Conservation (phyloP, 257 asterid species). For the Solanum medicagineum region DNA sequence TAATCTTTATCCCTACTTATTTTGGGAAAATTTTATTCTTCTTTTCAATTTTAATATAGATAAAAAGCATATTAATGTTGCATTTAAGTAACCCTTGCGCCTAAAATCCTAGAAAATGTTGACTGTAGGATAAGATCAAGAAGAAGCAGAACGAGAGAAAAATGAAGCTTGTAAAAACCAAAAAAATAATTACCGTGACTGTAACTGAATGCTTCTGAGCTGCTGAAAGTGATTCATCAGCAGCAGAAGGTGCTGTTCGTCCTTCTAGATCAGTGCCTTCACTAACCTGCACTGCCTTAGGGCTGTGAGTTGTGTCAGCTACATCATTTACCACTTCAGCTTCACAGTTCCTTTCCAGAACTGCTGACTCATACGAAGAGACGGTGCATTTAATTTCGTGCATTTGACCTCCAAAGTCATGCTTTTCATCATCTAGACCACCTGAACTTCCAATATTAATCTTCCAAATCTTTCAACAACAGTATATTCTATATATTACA, state of each 20-base stretch:
- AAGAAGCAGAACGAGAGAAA: background rate
- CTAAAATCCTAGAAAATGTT: background rate
- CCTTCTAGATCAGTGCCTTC: conserved; percentile 13
- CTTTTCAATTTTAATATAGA: background rate
- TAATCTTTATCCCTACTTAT: background rate
- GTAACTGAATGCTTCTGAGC: conserved; percentile 9
- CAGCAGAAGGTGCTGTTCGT: conserved; percentile 1
- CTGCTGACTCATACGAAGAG: conserved; percentile 13
- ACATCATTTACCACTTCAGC: conserved; percentile 12
- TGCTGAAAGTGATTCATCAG: background rate
- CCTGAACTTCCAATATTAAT: background rate
- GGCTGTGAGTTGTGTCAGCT: conserved; percentile 3
- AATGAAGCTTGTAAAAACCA: background rate
- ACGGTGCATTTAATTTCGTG: conserved; percentile 10
- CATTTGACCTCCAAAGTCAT: conserved; percentile 9
- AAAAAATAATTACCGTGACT: background rate
- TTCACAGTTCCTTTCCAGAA: conserved; percentile 10
- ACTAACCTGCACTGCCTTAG: background rate
- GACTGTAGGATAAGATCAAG: background rate
- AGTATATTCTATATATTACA: background rate
- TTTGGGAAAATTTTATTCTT: background rate
- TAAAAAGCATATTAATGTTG: background rate
- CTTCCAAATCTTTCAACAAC: background rate
- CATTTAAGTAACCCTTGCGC: background rate
- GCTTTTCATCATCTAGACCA: conserved; percentile 16